A percentile compares a stretch with the other conserved stretches of the same genome.
phyloP scores from a whole-genome alignment of 768 basidiomycete species.

The Suillus discolor region DNA sequence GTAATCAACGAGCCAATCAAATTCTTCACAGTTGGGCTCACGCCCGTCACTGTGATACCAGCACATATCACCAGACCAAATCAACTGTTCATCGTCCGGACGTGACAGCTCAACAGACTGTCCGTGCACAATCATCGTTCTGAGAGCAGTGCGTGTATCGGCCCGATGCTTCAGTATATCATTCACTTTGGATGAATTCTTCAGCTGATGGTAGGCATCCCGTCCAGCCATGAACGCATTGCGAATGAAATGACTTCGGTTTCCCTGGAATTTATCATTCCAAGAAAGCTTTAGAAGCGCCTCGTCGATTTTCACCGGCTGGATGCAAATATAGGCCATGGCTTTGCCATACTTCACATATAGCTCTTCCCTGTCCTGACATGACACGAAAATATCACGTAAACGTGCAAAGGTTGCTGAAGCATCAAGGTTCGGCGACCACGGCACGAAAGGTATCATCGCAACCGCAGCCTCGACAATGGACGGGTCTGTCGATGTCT shows the following conservation, averaged over 20 bases:
- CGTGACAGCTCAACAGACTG: background rate
- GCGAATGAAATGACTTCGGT: background rate
- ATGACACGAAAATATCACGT: background rate
- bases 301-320: background rate
- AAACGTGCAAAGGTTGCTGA: background rate
- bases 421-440: background rate
- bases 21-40: background rate
- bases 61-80: background rate
- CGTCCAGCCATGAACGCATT: background rate
- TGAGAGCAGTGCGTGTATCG: background rate
- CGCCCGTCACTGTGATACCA: background rate
- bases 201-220: background rate
- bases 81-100: background rate
- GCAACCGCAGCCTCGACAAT: background rate
- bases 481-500: background rate
- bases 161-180: background rate
- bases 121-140: background rate
- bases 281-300: too few species aligned
- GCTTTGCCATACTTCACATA: background rate
- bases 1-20: background rate
- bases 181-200: background rate
- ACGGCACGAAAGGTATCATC: background rate
- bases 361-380: background rate
- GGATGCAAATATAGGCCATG: background rate
- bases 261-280: background rate